A percentile compares a stretch with the other conserved stretches of the same genome.
phyloP scores from a whole-genome alignment of 352 stramenopile genomes.

The Globisporangium nunn region DNA sequence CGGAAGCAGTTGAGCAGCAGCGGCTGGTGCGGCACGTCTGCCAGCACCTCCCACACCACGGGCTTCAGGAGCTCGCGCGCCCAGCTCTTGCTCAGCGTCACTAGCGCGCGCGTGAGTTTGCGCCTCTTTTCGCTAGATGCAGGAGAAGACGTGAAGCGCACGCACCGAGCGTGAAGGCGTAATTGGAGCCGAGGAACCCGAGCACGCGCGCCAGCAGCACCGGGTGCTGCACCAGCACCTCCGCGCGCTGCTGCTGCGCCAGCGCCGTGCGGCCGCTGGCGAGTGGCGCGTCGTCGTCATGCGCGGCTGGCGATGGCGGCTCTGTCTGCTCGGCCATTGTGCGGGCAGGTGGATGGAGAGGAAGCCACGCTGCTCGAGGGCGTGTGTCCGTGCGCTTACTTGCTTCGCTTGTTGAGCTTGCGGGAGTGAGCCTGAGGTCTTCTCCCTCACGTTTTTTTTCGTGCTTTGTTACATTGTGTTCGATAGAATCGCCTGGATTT shows the following conservation, averaged over 20 bases:
- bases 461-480: no score
- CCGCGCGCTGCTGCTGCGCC: constrained; percentile 12
- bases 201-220: constrained; percentile 57
- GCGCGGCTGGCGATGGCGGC: not conserved
- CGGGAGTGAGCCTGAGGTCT: no score
- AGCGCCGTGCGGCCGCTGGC: constrained; percentile 1
- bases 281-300: constrained; percentile 1
- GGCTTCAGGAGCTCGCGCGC: constrained; percentile 80
- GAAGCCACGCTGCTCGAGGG: no score
- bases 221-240: constrained; percentile 44
- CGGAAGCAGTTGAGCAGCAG: constrained; percentile 80
- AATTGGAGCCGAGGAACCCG: constrained; percentile 49
- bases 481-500: no score
- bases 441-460: no score
- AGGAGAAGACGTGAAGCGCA: constrained; percentile 1
- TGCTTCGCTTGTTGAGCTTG: no score
- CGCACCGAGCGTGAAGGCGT: constrained; percentile 45
- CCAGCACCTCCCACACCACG: constrained; percentile 75
- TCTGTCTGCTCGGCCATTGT: constrained; percentile 1
- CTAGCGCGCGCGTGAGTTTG: constrained; percentile 15
- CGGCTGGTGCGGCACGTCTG: constrained; percentile 66
- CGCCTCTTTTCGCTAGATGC: not conserved
- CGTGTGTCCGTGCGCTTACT: no score
- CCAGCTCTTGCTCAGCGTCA: constrained; percentile 64
- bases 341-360: not conserved